phyloP scores from a whole-genome alignment of 2,329 filamentous ascomycete genomes.

The Ophiostoma novo-ulmi region DNA sequence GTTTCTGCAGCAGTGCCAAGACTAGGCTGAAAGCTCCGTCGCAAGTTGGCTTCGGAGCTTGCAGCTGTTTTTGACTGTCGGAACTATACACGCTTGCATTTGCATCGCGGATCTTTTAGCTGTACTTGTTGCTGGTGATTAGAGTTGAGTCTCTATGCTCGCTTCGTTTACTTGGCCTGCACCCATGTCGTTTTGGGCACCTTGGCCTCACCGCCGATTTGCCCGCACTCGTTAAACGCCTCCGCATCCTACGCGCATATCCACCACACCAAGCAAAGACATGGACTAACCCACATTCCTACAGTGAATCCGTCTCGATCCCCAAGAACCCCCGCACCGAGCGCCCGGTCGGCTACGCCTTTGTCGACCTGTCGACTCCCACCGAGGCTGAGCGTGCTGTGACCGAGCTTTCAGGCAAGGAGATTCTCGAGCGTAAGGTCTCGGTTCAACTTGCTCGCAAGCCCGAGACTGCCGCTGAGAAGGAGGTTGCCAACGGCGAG shows the following conservation, averaged over 20 bases:
- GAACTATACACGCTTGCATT: not conserved
- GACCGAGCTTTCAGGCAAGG: constrained; percentile 89
- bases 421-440: constrained; percentile 97
- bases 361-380: constrained; percentile 94
- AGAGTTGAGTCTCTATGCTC: not conserved
- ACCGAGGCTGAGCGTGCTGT: constrained; percentile 95
- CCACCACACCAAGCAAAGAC: not conserved
- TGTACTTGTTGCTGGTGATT: not conserved
- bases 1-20: not conserved
- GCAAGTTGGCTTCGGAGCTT: not conserved
- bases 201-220: constrained; percentile 13
- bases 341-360: constrained; percentile 96
- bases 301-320: constrained; percentile 95
- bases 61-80: not conserved
- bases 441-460: constrained; percentile 98
- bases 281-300: constrained; percentile 5
- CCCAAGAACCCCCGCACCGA: constrained; percentile 98
- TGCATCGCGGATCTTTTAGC: not conserved
- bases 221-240: not conserved
- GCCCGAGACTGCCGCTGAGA: constrained; percentile 79
- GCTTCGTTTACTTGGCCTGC: not conserved
- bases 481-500: constrained; percentile 74
- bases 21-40: not conserved
- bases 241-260: constrained; percentile 5
- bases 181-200: not conserved